Base-by-base conservation (phyloP, 2,329 filamentous ascomycete species). In the Escovopsis sp. region DNA sequence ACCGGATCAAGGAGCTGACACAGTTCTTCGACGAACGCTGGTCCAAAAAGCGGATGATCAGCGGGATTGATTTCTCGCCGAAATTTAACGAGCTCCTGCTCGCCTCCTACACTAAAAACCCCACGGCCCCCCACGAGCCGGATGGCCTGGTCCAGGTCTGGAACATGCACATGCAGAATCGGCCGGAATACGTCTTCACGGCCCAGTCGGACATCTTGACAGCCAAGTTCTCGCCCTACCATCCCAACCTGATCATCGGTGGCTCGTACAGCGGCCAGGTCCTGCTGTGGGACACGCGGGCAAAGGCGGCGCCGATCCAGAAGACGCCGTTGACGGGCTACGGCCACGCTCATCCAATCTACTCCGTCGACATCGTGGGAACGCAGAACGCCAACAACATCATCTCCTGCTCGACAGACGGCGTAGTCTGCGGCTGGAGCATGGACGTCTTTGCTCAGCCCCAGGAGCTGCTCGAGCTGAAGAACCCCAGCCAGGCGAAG, bases 321-420 rank as follows among this genome's bases (percentile, higher is more conserved):
- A 95, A 94, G 65, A 98, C 91, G 2, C 91, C 91, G 1, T 71
- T 98, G 34, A 96, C 89, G 6, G 89, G 91, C 40, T 88, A 85
- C 12, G 88, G 91, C 12, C 91, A 98, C 60, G 94, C 91, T 7
- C 91, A 98, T 57, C 91, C 91, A 0, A 84, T 98, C 49, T 98
- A 98, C 67, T 87, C 83, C 34, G 78, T 98, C 44, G 85, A 91
- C 48, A 93, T 98, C 43, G 86, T 98, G 40, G 91, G 91, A 49
- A 98, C 93, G 1, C 91, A 96, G 58, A 98, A 98, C 59, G 91
- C 91, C 45, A 94, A 95, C 67, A 98, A 96, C 61, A 94, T 98
- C 58, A 84, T 98, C 53, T 95, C 88, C 32, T 89, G 86, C 59
- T 95, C 87, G 1, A 98, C 91, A 1, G 91, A 98, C 57, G 91